These are phyloP conservation scores for Pelomyxa schiedti DNA, from an alignment of 78 protist genomes.

Conservation along the genomic window DNA sequence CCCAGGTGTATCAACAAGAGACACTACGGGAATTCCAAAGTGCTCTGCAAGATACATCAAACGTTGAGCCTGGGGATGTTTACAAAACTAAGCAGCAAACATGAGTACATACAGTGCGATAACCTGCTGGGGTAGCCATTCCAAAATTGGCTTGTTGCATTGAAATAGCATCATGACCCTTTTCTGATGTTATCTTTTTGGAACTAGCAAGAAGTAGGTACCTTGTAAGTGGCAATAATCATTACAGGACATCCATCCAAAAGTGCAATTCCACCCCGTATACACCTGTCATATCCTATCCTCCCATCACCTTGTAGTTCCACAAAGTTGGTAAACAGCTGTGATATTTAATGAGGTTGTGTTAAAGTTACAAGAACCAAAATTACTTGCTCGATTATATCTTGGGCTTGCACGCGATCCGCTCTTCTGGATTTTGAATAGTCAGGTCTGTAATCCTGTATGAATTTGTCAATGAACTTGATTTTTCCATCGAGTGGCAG, in stretches of 20 bases:
- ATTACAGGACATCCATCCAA: conserved; percentile 3
- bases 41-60: conserved; percentile 32
- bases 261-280: conserved; percentile 29
- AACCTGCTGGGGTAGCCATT: conserved; percentile 30
- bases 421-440: not conserved
- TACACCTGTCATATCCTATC: conserved; percentile 8
- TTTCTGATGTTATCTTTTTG: conserved; percentile 8
- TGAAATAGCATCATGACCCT: not conserved
- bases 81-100: not conserved
- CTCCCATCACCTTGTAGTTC: conserved; percentile 31
- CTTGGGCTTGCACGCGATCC: conserved; percentile 10
- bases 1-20: conserved; percentile 37
- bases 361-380: not conserved
- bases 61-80: conserved; percentile 6
- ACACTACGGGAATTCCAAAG: conserved; percentile 12
- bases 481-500: not conserved
- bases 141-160: conserved; percentile 10
- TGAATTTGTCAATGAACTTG: too few species aligned
- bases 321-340: not conserved
- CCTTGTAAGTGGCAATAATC: conserved; percentile 24
- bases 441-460: not conserved
- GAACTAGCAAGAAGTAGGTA: not conserved
- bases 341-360: not conserved
- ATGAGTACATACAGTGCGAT: conserved; percentile 1
- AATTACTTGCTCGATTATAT: not conserved